A percentile compares a stretch with the other conserved stretches of the same genome.
Conservation (phyloP, 2,329 filamentous ascomycete genomes). For the Fusarium marasasianum region DNA sequence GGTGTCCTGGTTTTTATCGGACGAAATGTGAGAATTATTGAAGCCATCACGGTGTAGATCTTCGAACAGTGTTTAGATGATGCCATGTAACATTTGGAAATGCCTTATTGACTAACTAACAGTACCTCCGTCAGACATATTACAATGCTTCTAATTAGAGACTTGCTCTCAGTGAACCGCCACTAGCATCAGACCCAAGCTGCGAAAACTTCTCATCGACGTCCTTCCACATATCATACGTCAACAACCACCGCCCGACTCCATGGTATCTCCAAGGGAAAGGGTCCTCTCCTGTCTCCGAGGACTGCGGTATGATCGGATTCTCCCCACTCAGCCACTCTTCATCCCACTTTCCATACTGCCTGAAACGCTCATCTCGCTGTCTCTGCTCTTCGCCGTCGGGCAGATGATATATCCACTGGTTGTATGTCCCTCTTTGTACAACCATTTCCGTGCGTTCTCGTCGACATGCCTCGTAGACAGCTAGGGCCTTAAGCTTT, state of each 20-base stretch:
- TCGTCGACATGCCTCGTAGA: not conserved
- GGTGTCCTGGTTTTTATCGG: not conserved
- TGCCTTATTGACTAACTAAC: not conserved
- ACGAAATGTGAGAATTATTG: fast-evolving
- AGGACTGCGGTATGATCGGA: conserved; percentile 21
- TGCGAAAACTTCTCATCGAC: conserved; percentile 47
- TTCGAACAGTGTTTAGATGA: not conserved
- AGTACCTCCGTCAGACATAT: not conserved
- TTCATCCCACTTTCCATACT: not conserved
- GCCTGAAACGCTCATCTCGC: conserved; percentile 40
- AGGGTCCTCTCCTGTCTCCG: conserved; percentile 52
- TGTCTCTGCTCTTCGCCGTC: conserved; percentile 66
- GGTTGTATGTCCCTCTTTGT: conserved; percentile 66
- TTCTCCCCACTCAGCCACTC: not conserved
- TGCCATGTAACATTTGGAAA: fast-evolving
- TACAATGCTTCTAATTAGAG: not conserved
- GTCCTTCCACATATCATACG: conserved; percentile 52
- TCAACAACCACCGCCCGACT: conserved; percentile 52
- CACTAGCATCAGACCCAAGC: not conserved
- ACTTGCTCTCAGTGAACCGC: not conserved
- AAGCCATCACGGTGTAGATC: fast-evolving
- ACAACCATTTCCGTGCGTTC: conserved; percentile 67
- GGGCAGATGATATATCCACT: conserved; percentile 68
- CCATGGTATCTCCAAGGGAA: conserved; percentile 54
- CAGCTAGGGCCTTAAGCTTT: not conserved